Conservation (phyloP, 1,284 basidiomycete genomes). For the Ceratobasidium sp. region DNA sequence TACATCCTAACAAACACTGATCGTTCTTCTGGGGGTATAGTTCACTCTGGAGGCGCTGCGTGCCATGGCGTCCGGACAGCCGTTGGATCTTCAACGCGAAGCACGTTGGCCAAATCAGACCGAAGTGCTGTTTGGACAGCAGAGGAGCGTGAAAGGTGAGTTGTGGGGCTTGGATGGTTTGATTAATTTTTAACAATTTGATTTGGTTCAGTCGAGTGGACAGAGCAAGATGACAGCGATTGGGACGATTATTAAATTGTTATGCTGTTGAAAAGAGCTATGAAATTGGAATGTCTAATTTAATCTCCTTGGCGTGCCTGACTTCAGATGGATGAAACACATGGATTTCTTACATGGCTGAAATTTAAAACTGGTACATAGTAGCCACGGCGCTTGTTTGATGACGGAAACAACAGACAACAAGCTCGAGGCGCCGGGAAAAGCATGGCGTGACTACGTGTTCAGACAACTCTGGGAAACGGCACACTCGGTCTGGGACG, state of each 20-base stretch:
- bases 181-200: background rate
- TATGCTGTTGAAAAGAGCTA: too few relatives aligned
- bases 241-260: constrained; percentile 22
- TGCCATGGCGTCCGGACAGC: constrained; percentile 76
- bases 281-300: background rate
- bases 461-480: constrained; percentile 5
- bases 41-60: constrained; percentile 74
- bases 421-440: background rate
- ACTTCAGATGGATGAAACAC: too few relatives aligned
- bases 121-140: constrained; percentile 41
- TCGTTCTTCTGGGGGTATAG: constrained; percentile 61
- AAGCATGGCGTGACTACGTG: constrained; percentile 6
- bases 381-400: constrained; percentile 4
- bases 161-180: background rate
- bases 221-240: constrained; percentile 40
- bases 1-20: too few relatives aligned
- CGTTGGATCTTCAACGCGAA: constrained; percentile 77
- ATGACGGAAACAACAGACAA: background rate
- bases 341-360: too few relatives aligned
- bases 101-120: constrained; percentile 76
- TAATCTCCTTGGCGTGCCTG: too few relatives aligned
- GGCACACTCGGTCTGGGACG: too few relatives aligned
- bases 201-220: constrained; percentile 20
- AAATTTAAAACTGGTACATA: too few relatives aligned
- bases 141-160: constrained; percentile 33